A percentile compares a stretch with the other conserved stretches of the same genome.
These are phyloP conservation scores for Hymenotorrendiella dingleyae DNA, from an alignment of 2,329 filamentous ascomycete species.

Conservation along the genomic window DNA sequence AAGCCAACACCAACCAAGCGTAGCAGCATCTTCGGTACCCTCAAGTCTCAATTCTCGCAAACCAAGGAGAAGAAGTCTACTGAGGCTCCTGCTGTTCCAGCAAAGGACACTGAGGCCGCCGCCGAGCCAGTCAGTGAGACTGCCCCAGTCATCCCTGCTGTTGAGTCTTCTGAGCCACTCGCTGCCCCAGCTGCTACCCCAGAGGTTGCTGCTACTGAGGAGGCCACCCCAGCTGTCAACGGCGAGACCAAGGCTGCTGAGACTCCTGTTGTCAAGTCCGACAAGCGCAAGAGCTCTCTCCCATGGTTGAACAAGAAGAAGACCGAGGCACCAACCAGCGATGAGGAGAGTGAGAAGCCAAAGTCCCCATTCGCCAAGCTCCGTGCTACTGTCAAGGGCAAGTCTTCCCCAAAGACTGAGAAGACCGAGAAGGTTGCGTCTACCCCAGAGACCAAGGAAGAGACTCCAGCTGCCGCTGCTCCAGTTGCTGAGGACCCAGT, in stretches of 20 bases:
- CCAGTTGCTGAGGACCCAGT: conserved; percentile 24
- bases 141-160: conserved; percentile 31
- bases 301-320: conserved; percentile 60
- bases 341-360: conserved; percentile 33
- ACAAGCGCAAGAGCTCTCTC: conserved; percentile 58
- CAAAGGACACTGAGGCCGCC: conserved; percentile 26
- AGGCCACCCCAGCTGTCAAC: conserved; percentile 32
- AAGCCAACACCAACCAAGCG: conserved; percentile 31
- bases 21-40: conserved; percentile 29
- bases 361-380: conserved; percentile 32
- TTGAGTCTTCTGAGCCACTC: conserved; percentile 27
- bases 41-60: conserved; percentile 26
- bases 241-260: conserved; percentile 36
- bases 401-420: conserved; percentile 35
- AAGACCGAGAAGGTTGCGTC: conserved; percentile 37
- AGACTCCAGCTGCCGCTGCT: conserved; percentile 24
- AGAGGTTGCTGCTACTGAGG: conserved; percentile 29
- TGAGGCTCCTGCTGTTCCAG: conserved; percentile 23
- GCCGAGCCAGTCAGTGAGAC: conserved; percentile 27
- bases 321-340: conserved; percentile 38
- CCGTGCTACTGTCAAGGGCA: conserved; percentile 31
- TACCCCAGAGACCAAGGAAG: conserved; percentile 35
- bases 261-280: conserved; percentile 33
- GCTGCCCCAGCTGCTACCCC: conserved; percentile 25
- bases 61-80: conserved; percentile 27